A percentile compares a stretch with the other conserved stretches of the same genome.
Evolutionary conservation across 345 rosid genomes (phyloP).

Genomic region (Cardamine chenopodiifolia): DNA sequence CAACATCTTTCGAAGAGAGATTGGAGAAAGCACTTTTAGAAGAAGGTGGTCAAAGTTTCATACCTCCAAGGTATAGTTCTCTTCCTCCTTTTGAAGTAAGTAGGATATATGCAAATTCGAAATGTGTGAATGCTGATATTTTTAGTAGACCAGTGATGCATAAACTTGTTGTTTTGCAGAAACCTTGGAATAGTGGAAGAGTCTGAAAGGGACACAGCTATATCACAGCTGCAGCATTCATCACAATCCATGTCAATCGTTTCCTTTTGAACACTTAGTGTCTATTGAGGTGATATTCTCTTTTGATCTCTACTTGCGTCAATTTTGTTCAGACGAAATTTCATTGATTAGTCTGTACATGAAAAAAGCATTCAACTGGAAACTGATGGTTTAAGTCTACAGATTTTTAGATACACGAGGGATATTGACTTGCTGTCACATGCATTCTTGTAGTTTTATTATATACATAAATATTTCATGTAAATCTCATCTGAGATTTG

Average conservation of each 20-base stretch:
- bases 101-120: neutral
- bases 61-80: slow-evolving; percentile 4
- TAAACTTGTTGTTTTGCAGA: slow-evolving; percentile 48
- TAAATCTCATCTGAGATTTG: neutral
- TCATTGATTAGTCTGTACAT: too few relatives aligned
- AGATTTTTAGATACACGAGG: neutral
- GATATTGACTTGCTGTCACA: neutral
- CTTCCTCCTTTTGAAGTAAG: neutral
- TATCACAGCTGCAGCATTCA: slow-evolving; percentile 54
- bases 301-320: neutral
- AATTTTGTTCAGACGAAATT: neutral
- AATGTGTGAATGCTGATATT: neutral
- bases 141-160: slow-evolving; percentile 1
- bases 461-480: neutral
- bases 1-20: slow-evolving; percentile 92
- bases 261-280: slow-evolving; percentile 48
- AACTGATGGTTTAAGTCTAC: neutral
- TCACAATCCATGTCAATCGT: slow-evolving; percentile 60
- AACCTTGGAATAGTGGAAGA: slow-evolving; percentile 52
- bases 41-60: slow-evolving; percentile 27
- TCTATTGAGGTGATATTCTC: neutral
- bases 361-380: too few relatives aligned
- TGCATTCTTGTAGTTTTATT: neutral
- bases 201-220: slow-evolving; percentile 63
- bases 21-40: slow-evolving; percentile 88